Percentiles rank a stretch among this genome's conserved stretches.
These are phyloP conservation scores for Linnemannia schmuckeri DNA, from an alignment of 192 early-diverging fungal genomes.

Conservation along the genomic window DNA sequence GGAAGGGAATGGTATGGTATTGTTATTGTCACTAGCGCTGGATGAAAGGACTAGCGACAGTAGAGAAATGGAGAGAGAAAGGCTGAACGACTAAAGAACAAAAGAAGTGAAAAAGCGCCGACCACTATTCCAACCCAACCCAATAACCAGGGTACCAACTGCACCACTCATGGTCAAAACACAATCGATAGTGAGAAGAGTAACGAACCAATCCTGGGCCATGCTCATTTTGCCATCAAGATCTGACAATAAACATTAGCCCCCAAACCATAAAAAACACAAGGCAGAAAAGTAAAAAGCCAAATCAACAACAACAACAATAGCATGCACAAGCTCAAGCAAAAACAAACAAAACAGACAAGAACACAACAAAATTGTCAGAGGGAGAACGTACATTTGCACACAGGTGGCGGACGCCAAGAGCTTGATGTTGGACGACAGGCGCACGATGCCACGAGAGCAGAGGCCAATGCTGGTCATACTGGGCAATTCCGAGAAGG, in stretches of 20 bases:
- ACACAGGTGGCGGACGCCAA: constrained; percentile 71
- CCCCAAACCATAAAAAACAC: not conserved
- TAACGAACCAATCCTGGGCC: not conserved
- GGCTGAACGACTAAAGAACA: not conserved
- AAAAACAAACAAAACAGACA: not conserved
- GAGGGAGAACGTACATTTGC: constrained; percentile 71
- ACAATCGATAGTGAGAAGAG: not conserved
- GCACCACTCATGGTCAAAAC: not conserved
- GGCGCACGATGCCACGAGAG: constrained; percentile 64
- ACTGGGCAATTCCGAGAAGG: constrained; percentile 57
- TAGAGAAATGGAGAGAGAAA: not conserved
- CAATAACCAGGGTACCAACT: not conserved
- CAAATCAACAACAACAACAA: not conserved
- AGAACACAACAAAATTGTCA: not conserved
- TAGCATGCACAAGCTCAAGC: not conserved
- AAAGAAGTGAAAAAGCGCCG: not conserved
- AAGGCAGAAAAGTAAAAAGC: not conserved
- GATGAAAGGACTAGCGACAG: not conserved
- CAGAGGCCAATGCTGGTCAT: constrained; percentile 72
- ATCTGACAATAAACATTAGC: not conserved
- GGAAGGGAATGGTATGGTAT: no score
- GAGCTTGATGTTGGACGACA: constrained; percentile 81
- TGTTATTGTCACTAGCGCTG: not conserved
- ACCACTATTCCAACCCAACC: not conserved
- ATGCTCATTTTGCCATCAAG: not conserved